phyloP scores from a whole-genome alignment of 768 basidiomycete genomes.

The Pulveroboletus sp. region DNA sequence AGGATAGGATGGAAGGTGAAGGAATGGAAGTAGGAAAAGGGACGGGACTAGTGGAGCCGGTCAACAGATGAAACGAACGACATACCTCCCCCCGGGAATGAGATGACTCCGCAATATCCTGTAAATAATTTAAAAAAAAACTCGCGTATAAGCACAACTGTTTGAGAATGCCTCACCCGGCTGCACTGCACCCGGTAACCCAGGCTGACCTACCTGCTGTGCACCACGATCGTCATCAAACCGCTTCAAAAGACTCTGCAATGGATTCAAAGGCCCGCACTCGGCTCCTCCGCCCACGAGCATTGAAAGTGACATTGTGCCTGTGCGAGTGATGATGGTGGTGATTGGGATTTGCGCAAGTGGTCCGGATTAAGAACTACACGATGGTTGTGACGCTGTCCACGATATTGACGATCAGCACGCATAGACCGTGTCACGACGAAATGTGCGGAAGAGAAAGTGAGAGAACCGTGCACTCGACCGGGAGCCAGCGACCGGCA shows the following conservation, averaged over 20 bases:
- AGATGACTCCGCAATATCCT: conserved; percentile 69
- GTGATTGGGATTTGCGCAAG: neutral
- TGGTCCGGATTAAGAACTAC: neutral
- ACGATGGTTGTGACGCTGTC: neutral
- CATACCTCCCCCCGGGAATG: conserved; percentile 43
- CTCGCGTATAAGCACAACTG: conserved; percentile 1
- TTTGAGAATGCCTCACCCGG: neutral
- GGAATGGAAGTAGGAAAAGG: conserved; percentile 6
- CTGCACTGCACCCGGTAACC: neutral
- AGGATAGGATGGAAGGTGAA: neutral
- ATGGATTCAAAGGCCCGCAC: conserved; percentile 81
- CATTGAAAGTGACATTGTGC: conserved; percentile 71
- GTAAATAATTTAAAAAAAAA: no score
- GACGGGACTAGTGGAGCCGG: conserved; percentile 7
- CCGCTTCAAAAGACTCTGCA: conserved; percentile 74
- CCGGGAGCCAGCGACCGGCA: conserved; percentile 1
- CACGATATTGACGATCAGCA: neutral
- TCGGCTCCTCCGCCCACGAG: conserved; percentile 63
- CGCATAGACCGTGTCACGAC: neutral
- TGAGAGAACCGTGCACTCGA: neutral
- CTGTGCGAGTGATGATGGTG: neutral
- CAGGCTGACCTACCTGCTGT: conserved; percentile 56
- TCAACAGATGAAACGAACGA: conserved; percentile 8
- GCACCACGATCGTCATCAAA: conserved; percentile 75
- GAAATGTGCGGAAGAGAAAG: neutral